These are phyloP conservation scores for Pelargonium australe DNA, from an alignment of 441 rosid genomes.

Conservation along the genomic window DNA sequence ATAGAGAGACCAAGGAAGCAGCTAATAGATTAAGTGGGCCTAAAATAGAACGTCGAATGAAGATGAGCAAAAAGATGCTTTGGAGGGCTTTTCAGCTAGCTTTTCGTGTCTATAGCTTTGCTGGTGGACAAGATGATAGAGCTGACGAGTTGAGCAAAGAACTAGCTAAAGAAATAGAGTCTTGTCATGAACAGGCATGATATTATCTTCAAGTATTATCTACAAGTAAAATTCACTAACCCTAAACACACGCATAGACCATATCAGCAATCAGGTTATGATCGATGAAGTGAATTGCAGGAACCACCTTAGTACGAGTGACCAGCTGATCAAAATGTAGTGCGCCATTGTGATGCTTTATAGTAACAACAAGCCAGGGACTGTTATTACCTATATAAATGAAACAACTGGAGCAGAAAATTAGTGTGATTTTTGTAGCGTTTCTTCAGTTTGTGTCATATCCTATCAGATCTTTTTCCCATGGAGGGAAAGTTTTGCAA, in stretches of 20 bases:
- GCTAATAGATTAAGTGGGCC: constrained; percentile 13
- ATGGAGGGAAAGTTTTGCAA: too few relatives aligned
- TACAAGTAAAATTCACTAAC: too few relatives aligned
- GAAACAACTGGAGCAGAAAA: too few relatives aligned
- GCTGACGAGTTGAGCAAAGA: constrained; percentile 43
- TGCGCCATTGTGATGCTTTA: too few relatives aligned
- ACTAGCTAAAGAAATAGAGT: constrained; percentile 42
- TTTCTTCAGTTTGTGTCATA: too few relatives aligned
- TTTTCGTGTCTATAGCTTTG: constrained; percentile 43
- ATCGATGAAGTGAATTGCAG: neutral
- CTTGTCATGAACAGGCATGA: constrained; percentile 17
- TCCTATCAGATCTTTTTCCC: too few relatives aligned
- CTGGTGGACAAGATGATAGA: constrained; percentile 54
- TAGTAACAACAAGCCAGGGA: too few relatives aligned
- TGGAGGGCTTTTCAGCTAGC: constrained; percentile 59
- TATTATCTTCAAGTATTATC: too few relatives aligned
- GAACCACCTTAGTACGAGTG: neutral
- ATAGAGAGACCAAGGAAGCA: constrained; percentile 33
- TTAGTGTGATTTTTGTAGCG: too few relatives aligned
- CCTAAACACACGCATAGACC: neutral
- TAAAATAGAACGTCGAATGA: constrained; percentile 7
- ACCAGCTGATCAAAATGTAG: neutral
- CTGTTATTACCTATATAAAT: too few relatives aligned
- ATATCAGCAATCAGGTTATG: neutral
- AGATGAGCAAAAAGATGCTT: constrained; percentile 30